A percentile compares a stretch with the other conserved stretches of the same genome.
Evolutionary conservation across 208 protist genomes (phyloP).

Genomic region (Leishmania gerbilli): DNA sequence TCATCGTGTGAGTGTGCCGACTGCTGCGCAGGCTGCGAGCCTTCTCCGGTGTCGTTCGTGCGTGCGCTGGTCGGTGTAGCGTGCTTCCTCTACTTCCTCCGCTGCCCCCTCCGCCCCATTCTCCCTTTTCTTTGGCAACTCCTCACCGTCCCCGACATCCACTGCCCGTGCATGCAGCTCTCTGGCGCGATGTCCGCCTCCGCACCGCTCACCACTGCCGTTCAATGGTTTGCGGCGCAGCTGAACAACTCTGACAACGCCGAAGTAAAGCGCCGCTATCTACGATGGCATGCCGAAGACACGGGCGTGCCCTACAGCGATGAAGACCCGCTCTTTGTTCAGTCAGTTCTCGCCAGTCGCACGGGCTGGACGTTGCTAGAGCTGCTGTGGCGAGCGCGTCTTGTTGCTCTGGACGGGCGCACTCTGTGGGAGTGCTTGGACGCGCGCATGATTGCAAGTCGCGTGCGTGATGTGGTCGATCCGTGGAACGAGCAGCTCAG

Average conservation of each 20-base stretch:
- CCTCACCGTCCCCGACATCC: background rate
- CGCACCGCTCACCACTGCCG: conserved; percentile 1
- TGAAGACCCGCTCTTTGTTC: conserved; percentile 21
- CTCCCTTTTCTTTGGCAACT: background rate
- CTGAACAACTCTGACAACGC: conserved; percentile 56
- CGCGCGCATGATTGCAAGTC: conserved; percentile 19
- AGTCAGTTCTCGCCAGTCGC: background rate
- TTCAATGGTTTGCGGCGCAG: conserved; percentile 42
- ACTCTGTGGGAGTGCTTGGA: conserved; percentile 77
- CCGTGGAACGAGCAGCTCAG: conserved; percentile 86
- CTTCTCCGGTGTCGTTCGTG: background rate
- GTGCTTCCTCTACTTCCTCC: background rate
- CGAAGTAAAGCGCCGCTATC: conserved; percentile 58
- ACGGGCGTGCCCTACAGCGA: background rate
- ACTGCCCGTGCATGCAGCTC: background rate
- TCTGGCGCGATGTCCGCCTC: conserved; percentile 9
- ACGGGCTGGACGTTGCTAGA: conserved; percentile 25
- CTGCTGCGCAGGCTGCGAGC: background rate
- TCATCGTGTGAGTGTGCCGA: background rate
- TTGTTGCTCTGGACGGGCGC: conserved; percentile 70
- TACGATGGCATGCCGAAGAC: conserved; percentile 32
- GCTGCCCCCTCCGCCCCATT: background rate
- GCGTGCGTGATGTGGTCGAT: conserved; percentile 43
- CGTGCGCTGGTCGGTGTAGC: background rate
- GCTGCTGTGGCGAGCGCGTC: conserved; percentile 46